These are phyloP conservation scores for Coelastrella sp. DNA, from an alignment of 139 green algal species.

Conservation along the genomic window DNA sequence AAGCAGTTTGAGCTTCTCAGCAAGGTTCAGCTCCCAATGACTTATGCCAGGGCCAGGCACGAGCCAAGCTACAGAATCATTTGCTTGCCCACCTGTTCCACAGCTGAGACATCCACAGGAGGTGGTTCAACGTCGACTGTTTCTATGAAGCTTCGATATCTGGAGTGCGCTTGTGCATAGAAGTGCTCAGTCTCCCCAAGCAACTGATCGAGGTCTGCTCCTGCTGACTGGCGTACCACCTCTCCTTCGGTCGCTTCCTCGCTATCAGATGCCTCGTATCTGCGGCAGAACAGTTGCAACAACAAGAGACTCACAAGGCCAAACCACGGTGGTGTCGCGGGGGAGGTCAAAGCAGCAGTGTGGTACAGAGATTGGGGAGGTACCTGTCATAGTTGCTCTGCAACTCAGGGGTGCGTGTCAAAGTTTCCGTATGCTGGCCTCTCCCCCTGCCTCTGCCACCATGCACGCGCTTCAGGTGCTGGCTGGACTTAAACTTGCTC, in stretches of 20 bases:
- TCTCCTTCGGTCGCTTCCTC: conserved; percentile 23
- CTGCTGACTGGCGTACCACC: conserved; percentile 33
- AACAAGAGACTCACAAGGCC: background rate
- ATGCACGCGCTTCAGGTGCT: conserved; percentile 16
- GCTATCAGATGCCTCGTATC: conserved; percentile 39
- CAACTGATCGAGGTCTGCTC: conserved; percentile 50
- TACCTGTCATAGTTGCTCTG: conserved; percentile 28
- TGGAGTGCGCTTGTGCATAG: conserved; percentile 50
- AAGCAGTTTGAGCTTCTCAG: background rate
- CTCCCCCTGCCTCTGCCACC: conserved; percentile 17
- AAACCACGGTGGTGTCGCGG: too few species aligned
- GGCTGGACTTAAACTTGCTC: background rate
- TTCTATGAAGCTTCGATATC: conserved; percentile 42
- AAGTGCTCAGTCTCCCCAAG: conserved; percentile 48
- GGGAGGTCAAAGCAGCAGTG: too few species aligned
- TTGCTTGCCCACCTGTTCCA: conserved; percentile 8
- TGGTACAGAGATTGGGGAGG: background rate
- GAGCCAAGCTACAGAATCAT: background rate
- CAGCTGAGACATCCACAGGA: conserved; percentile 8
- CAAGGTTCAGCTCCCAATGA: background rate
- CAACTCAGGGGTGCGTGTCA: background rate
- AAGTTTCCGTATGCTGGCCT: background rate
- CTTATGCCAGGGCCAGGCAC: background rate
- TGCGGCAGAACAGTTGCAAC: background rate
- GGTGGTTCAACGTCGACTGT: conserved; percentile 10